phyloP scores from a whole-genome alignment of 257 asterid genomes.

The Fraxinus excelsior region DNA sequence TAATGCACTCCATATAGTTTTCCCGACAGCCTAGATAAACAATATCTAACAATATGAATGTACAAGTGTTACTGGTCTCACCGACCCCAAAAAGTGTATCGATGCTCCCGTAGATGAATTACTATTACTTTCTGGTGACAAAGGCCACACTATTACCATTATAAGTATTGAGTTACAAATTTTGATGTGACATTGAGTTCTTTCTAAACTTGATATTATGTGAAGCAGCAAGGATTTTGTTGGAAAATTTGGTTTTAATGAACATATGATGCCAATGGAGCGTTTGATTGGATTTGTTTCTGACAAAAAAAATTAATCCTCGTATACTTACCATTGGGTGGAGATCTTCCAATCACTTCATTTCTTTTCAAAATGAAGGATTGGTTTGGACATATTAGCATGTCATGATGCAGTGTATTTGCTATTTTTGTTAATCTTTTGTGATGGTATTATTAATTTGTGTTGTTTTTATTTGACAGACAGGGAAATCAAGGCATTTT shows the following conservation, averaged over 20 bases:
- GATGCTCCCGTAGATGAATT: not conserved
- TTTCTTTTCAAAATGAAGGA: not conserved
- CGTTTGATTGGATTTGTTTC: not conserved
- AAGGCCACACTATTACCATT: not conserved
- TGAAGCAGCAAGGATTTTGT: not conserved
- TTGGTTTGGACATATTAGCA: not conserved
- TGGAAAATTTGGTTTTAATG: not conserved
- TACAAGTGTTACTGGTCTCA: not conserved
- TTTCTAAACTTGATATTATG: not conserved
- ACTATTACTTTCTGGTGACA: not conserved
- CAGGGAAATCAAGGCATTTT: slow-evolving; percentile 90
- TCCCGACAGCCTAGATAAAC: not conserved
- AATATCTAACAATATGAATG: not conserved
- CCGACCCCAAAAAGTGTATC: not conserved
- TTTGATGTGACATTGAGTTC: not conserved
- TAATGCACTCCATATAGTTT: not conserved
- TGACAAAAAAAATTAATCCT: not conserved
- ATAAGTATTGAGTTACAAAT: not conserved
- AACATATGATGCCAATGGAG: not conserved
- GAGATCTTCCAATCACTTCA: not conserved
- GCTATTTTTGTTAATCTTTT: not conserved
- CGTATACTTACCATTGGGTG: not conserved
- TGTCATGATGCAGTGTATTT: not conserved
- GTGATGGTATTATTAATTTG: slow-evolving; percentile 16
- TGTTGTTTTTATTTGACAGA: slow-evolving; percentile 44